phyloP scores from a whole-genome alignment of 805 yeast genomes.

The Brettanomyces naardenensis region DNA sequence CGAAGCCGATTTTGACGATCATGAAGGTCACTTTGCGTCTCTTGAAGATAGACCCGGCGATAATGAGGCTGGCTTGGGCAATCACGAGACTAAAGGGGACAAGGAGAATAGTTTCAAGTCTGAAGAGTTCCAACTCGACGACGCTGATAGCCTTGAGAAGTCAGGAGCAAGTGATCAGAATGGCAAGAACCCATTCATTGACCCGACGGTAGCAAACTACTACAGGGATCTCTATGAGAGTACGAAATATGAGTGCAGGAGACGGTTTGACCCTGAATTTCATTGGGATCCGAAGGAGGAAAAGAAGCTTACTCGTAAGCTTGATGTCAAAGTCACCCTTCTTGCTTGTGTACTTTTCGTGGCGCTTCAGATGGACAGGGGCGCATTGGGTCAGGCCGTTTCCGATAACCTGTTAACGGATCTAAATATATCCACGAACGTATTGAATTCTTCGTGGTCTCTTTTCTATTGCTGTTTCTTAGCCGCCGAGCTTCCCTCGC shows the following conservation, averaged over 20 bases:
- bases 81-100: no score
- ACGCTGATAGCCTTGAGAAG: no score
- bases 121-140: no score
- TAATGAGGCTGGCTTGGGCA: no score
- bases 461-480: constrained; percentile 46
- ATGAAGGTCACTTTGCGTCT: no score
- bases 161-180: no score
- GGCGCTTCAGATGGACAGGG: constrained; percentile 51
- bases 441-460: constrained; percentile 53
- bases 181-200: constrained; percentile 36
- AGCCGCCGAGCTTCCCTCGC: constrained; percentile 57
- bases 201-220: constrained; percentile 39
- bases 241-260: constrained; percentile 46
- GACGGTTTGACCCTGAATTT: constrained; percentile 48
- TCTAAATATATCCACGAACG: constrained; percentile 43
- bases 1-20: no score
- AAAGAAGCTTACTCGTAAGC: constrained; percentile 36
- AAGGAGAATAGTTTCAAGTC: no score
- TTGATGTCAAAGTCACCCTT: constrained; percentile 47
- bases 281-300: constrained; percentile 51
- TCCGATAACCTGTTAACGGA: constrained; percentile 50
- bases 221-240: constrained; percentile 39
- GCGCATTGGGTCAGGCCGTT: constrained; percentile 45
- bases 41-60: no score
- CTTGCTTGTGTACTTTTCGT: constrained; percentile 55